Base-by-base conservation (phyloP, 2,329 filamentous ascomycete species). In the Penicillium sp. region DNA sequence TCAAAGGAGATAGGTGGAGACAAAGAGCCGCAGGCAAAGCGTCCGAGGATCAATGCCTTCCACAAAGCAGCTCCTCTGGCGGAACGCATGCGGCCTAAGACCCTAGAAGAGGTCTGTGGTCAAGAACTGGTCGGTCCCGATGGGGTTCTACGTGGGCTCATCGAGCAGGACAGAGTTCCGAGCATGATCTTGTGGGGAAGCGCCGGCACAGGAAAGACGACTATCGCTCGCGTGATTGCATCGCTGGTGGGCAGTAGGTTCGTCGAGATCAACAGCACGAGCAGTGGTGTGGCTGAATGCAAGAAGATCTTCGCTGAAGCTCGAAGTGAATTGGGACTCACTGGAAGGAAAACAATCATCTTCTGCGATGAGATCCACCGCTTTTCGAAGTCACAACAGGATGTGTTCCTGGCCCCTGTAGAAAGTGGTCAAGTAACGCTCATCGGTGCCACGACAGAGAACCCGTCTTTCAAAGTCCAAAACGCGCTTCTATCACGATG, bases 291-390 rank as follows among this genome's bases (percentile, higher is more conserved):
- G 16, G 86, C 83, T 22, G 93, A 97, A 71, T 92, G 89, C 81
- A 96, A 97, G 76, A 94, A 92, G 79, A 82, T 97, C 51, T 97
- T 97, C 67, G 79, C 81, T 21, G 92, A 97, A 62, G 92, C 94
- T 0, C 86, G 84, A 56, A 90, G 86, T 66, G 94, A 97, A 71
- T 76, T 92, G 44, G 78, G 81, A 1, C 78, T 97, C 48, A 95
- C 91, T 0, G 93, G 93, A 1, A 83, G 92, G 57, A 93, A 90
- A 76, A 97, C 94, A 0, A 96, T 99, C 60, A 86, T 99, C 60
- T 99, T 99, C 72, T 97, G 93, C 76, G 94, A 99, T 76, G 94
- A 97, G 78, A 94, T 97, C 45, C 92, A 96, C 74, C 80, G 93
- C 27, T 96, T 96, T 79, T 89, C 84, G 63, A 97, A 96, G 75